Evolutionary conservation across 2,329 filamentous ascomycete species (phyloP).

Genomic region (Neopestalotiopsis rosae): DNA sequence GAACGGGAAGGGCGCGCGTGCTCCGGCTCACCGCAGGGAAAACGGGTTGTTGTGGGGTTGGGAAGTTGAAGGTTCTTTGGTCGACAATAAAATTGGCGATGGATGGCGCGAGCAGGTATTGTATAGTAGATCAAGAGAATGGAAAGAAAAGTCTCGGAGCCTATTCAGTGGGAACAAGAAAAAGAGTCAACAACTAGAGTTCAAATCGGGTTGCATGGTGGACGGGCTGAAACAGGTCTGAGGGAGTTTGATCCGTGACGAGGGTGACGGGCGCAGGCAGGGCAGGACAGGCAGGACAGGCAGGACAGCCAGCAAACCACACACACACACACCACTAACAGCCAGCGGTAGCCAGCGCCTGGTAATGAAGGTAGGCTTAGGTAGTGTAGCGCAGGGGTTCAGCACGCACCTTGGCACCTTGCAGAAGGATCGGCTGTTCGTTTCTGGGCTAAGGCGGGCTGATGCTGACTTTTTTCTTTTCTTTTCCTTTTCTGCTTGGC

Average conservation of each 20-base stretch:
- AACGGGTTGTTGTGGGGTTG: not conserved
- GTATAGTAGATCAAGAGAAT: not conserved
- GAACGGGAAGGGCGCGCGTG: not conserved
- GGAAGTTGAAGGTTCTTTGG: not conserved
- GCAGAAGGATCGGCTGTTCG: slow-evolving; percentile 6
- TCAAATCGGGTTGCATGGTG: slow-evolving; percentile 6
- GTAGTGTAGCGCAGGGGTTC: slow-evolving; percentile 1
- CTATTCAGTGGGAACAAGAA: not conserved
- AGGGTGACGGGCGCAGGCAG: slow-evolving; percentile 25
- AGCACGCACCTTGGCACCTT: not conserved
- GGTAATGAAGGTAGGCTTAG: not conserved
- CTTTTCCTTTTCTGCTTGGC: not conserved
- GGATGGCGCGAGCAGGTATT: not conserved
- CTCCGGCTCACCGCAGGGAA: not conserved
- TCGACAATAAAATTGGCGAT: not conserved
- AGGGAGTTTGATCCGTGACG: slow-evolving; percentile 40
- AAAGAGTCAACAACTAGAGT: not conserved
- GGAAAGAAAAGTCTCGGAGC: not conserved
- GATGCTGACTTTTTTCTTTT: not conserved
- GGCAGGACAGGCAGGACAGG: slow-evolving; percentile 8
- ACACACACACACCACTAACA: too few species aligned
- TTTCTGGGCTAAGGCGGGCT: slow-evolving; percentile 2
- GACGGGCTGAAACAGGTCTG: slow-evolving; percentile 40
- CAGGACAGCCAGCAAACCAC: slow-evolving; percentile 9
- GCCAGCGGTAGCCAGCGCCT: too few species aligned